Evolutionary conservation across 208 protist genomes (phyloP).

Genomic region (Acanthamoeba sp.): DNA sequence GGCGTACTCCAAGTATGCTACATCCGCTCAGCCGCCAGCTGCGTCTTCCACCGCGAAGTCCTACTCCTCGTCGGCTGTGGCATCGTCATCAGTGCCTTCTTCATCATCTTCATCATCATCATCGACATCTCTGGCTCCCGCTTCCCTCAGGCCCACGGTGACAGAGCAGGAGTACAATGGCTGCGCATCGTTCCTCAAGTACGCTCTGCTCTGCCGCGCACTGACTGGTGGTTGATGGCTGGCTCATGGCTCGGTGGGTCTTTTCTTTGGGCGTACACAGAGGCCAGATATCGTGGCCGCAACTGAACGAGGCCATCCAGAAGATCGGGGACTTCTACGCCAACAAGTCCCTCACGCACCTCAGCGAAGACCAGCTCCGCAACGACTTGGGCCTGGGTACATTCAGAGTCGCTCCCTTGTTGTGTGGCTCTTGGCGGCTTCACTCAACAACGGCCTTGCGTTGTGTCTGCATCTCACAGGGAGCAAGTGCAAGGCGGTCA

Average conservation of each 20-base stretch:
- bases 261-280: background rate
- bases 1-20: too few species aligned
- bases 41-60: too few species aligned
- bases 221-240: background rate
- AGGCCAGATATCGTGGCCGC: background rate
- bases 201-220: background rate
- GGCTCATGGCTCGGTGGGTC: too few species aligned
- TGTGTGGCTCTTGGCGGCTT: background rate
- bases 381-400: slow-evolving; percentile 24
- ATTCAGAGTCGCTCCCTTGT: background rate
- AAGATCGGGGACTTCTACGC: background rate
- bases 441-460: too few species aligned
- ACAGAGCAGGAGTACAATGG: background rate
- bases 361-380: background rate
- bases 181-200: background rate
- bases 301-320: background rate
- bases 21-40: too few species aligned
- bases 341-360: background rate
- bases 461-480: background rate
- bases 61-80: too few species aligned
- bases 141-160: background rate
- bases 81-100: too few species aligned
- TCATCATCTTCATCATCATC: background rate
- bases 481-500: slow-evolving; percentile 28
- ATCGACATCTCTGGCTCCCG: background rate